phyloP scores from a whole-genome alignment of 2,329 filamentous ascomycete genomes.

The Eutypella sp. region DNA sequence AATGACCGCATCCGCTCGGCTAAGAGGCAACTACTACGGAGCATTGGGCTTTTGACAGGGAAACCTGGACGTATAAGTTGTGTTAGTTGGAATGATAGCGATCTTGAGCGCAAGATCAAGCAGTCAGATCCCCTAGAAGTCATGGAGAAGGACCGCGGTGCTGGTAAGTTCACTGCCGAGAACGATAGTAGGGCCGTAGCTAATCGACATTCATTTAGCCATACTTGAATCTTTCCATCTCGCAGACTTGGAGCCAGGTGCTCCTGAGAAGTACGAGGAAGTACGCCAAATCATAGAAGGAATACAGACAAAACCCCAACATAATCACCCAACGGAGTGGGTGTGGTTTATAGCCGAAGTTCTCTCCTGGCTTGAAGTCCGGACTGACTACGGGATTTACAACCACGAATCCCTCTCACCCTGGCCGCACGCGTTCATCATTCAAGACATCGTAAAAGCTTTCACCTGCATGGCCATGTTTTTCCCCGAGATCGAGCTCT shows the following conservation, averaged over 20 bases:
- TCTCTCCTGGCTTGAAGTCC: slow-evolving; percentile 22
- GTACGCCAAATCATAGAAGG: slow-evolving; percentile 30
- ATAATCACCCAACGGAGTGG: slow-evolving; percentile 12
- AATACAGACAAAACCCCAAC: slow-evolving; percentile 17
- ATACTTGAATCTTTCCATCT: slow-evolving; percentile 41
- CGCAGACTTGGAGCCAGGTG: slow-evolving; percentile 36
- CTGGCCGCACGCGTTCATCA: slow-evolving; percentile 31
- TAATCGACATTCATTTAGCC: slow-evolving; percentile 10
- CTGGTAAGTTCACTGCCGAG: slow-evolving; percentile 7
- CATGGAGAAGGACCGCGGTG: slow-evolving; percentile 17
- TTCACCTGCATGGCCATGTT: slow-evolving; percentile 33
- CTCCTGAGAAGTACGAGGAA: slow-evolving; percentile 32
- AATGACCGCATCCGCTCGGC: slow-evolving; percentile 5
- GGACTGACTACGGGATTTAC: slow-evolving; percentile 18
- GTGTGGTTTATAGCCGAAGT: slow-evolving; percentile 24
- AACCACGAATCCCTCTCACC: slow-evolving; percentile 11
- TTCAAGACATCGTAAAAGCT: slow-evolving; percentile 32
- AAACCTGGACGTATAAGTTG: slow-evolving; percentile 1
- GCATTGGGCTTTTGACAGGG: slow-evolving; percentile 11
- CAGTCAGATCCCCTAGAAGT: slow-evolving; percentile 11
- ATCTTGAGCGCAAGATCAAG: slow-evolving; percentile 2
- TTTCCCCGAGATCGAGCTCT: slow-evolving; percentile 26
- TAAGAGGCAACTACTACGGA: slow-evolving; percentile 11
- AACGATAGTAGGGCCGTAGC: not conserved
- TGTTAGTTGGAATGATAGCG: not conserved